Percentiles rank a stretch among this genome's conserved stretches.
Evolutionary conservation across 768 basidiomycete genomes (phyloP).

Genomic region (Amanita pseudoporphyria): DNA sequence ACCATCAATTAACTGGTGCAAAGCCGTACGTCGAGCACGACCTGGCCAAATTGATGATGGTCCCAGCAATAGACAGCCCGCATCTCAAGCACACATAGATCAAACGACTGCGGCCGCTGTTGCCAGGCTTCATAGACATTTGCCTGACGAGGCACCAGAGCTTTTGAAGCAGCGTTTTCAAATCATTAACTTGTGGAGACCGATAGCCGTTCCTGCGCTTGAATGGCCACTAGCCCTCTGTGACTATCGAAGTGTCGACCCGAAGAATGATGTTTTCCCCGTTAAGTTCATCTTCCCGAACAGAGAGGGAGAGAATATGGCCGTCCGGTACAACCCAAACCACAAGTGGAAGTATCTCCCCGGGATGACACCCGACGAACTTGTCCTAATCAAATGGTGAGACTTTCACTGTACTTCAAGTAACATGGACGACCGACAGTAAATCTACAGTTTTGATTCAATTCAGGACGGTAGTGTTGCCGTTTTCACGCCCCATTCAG

Average conservation of each 20-base stretch:
- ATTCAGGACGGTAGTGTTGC: conserved; percentile 32
- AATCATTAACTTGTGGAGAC: conserved; percentile 55
- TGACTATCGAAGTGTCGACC: conserved; percentile 38
- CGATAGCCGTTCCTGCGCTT: conserved; percentile 34
- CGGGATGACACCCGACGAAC: conserved; percentile 39
- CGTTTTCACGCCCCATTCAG: conserved; percentile 41
- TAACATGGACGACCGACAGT: neutral
- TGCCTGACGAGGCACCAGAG: conserved; percentile 31
- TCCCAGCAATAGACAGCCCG: conserved; percentile 25
- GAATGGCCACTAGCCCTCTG: conserved; percentile 46
- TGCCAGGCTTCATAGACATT: conserved; percentile 39
- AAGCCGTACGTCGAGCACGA: conserved; percentile 27
- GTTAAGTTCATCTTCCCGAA: conserved; percentile 38
- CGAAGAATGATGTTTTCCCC: conserved; percentile 31
- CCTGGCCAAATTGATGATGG: conserved; percentile 19
- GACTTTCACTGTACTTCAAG: neutral
- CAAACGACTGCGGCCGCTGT: conserved; percentile 35
- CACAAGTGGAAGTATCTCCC: conserved; percentile 44
- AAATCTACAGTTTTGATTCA: conserved; percentile 26
- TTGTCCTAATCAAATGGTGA: conserved; percentile 46
- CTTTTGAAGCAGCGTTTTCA: conserved; percentile 41
- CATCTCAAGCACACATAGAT: conserved; percentile 29
- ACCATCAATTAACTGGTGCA: neutral
- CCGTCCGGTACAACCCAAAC: conserved; percentile 32
- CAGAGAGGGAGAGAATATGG: conserved; percentile 41